phyloP scores from a whole-genome alignment of 495 filamentous ascomycete genomes.

The Tuber calosporum region DNA sequence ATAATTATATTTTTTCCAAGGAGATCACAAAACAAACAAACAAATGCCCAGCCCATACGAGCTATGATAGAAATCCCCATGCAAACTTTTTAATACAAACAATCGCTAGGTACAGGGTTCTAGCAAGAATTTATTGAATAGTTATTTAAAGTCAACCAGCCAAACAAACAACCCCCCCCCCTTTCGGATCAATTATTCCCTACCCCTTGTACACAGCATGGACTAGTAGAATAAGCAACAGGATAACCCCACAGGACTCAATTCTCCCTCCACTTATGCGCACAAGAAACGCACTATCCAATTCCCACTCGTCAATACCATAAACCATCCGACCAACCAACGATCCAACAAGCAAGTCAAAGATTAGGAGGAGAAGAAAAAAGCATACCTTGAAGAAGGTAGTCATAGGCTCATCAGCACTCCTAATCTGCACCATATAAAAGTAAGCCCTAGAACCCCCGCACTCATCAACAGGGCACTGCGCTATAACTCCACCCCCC shows the following conservation, averaged over 20 bases:
- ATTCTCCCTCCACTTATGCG: constrained; percentile 54
- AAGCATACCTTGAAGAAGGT: constrained; percentile 77
- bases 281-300: constrained; percentile 54
- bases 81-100: background rate
- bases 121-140: too few species aligned
- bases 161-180: too few species aligned
- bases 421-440: constrained; percentile 94
- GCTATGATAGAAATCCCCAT: too few species aligned
- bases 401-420: constrained; percentile 98
- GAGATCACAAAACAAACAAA: too few species aligned
- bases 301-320: constrained; percentile 6
- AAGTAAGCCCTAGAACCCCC: constrained; percentile 74
- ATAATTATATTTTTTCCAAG: too few species aligned
- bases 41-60: too few species aligned
- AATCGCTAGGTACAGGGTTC: background rate
- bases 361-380: background rate
- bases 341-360: background rate
- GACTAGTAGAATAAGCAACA: background rate
- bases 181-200: too few species aligned
- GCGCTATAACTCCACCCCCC: constrained; percentile 50
- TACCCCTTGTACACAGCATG: too few species aligned
- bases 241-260: constrained; percentile 22
- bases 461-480: constrained; percentile 72
- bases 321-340: too few species aligned
- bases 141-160: too few species aligned